phyloP scores from a whole-genome alignment of 176 grass and related monocot species.

The Lolium multiflorum region DNA sequence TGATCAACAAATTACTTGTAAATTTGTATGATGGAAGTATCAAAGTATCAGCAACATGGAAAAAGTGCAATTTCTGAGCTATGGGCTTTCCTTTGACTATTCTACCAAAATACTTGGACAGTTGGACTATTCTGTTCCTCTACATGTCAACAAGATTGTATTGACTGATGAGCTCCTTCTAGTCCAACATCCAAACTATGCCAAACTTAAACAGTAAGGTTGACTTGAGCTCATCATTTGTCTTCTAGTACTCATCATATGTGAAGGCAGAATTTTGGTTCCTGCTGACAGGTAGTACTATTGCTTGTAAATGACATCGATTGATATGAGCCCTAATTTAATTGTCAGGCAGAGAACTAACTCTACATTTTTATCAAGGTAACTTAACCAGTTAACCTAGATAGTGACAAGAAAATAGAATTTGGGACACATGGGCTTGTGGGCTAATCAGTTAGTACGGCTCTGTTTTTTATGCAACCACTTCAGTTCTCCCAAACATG shows the following conservation, averaged over 20 bases:
- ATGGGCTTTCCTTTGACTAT: neutral
- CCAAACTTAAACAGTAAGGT: neutral
- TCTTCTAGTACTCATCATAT: no score
- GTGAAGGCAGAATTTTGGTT: neutral
- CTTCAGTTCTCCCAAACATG: constrained; percentile 34
- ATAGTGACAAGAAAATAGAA: neutral
- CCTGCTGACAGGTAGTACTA: neutral
- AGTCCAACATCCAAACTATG: neutral
- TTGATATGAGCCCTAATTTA: neutral
- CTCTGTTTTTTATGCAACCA: constrained; percentile 40
- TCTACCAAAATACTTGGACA: neutral
- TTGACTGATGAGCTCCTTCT: neutral
- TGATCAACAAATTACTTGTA: neutral
- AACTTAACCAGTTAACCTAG: neutral
- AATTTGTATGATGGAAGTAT: no score
- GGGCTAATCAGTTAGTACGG: neutral
- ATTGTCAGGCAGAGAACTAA: neutral
- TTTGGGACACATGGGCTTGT: neutral
- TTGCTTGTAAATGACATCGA: neutral
- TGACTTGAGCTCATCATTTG: constrained; percentile 9
- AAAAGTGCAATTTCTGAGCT: no score
- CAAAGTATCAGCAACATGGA: no score
- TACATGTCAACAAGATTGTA: neutral
- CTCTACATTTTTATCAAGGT: neutral
- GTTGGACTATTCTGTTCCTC: neutral